A percentile compares a stretch with the other conserved stretches of the same genome.
Conservation (phyloP, 2,329 filamentous ascomycete genomes). For the Dactylellina cionopaga region DNA sequence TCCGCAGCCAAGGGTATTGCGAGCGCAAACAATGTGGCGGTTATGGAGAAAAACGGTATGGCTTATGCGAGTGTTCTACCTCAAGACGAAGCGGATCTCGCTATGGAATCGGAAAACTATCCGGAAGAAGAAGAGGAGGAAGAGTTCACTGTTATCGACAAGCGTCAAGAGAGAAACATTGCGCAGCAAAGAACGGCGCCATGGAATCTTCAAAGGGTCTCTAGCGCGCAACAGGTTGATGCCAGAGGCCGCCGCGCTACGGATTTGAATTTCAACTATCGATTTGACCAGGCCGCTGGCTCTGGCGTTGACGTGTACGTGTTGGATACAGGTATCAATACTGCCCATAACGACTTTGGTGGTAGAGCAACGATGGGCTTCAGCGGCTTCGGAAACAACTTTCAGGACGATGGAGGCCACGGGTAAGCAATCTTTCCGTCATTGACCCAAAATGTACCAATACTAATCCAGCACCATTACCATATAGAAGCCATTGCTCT, state of each 20-base stretch:
- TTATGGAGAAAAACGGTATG: conserved; percentile 32
- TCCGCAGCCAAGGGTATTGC: conserved; percentile 26
- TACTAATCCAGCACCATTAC: neutral
- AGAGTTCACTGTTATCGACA: conserved; percentile 19
- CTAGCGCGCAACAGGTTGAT: conserved; percentile 55
- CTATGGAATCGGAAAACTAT: conserved; percentile 27
- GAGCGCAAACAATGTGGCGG: conserved; percentile 4
- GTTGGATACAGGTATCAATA: conserved; percentile 63
- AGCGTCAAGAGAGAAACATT: conserved; percentile 14
- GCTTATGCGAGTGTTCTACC: conserved; percentile 39
- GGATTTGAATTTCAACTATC: conserved; percentile 60
- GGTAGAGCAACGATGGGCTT: conserved; percentile 56
- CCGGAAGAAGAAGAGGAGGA: conserved; percentile 10
- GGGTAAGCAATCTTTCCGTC: conserved; percentile 65
- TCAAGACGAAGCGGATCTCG: conserved; percentile 44
- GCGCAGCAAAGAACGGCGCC: conserved; percentile 51
- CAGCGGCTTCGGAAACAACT: conserved; percentile 63
- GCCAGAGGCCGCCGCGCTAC: conserved; percentile 56
- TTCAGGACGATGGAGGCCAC: conserved; percentile 61
- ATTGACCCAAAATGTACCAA: neutral
- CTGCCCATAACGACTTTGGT: conserved; percentile 57
- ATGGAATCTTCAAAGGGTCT: conserved; percentile 58
- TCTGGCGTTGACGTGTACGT: conserved; percentile 64
- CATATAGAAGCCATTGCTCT: conserved; percentile 54
- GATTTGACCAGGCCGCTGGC: conserved; percentile 59